Evolutionary conservation across 1,284 basidiomycete species (phyloP).

Genomic region (Taiwanofungus camphoratus): DNA sequence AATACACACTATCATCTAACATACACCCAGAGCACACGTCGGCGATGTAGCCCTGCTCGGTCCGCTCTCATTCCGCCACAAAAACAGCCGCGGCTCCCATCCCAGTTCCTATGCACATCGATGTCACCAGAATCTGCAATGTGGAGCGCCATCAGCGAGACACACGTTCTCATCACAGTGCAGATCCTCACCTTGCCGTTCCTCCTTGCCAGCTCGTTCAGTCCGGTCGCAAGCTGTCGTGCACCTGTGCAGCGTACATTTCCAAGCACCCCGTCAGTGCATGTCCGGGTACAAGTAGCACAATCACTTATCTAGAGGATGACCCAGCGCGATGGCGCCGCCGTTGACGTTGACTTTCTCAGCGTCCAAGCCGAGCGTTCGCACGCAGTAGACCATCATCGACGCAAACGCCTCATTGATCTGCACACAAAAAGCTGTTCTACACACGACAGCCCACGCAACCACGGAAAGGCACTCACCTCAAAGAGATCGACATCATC

Average conservation of each 20-base stretch:
- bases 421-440: constrained; percentile 29
- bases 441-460: background rate
- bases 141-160: constrained; percentile 5
- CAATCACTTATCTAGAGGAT: constrained; percentile 71
- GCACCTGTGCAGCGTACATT: constrained; percentile 77
- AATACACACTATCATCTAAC: background rate
- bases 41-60: background rate
- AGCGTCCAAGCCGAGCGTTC: constrained; percentile 63
- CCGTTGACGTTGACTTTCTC: constrained; percentile 86
- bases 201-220: constrained; percentile 76
- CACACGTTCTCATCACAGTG: constrained; percentile 2
- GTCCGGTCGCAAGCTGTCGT: constrained; percentile 82
- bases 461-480: constrained; percentile 33
- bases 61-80: constrained; percentile 27
- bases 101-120: constrained; percentile 87
- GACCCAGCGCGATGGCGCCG: constrained; percentile 85
- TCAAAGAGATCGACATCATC: constrained; percentile 81
- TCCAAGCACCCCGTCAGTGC: constrained; percentile 23
- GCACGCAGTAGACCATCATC: constrained; percentile 79
- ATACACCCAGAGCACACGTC: background rate
- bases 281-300: constrained; percentile 4
- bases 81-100: constrained; percentile 67
- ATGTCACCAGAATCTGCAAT: constrained; percentile 63
- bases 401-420: constrained; percentile 93
- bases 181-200: constrained; percentile 59